Conservation (phyloP, 2,329 filamentous ascomycete species). For the Diaporthe capsici region DNA sequence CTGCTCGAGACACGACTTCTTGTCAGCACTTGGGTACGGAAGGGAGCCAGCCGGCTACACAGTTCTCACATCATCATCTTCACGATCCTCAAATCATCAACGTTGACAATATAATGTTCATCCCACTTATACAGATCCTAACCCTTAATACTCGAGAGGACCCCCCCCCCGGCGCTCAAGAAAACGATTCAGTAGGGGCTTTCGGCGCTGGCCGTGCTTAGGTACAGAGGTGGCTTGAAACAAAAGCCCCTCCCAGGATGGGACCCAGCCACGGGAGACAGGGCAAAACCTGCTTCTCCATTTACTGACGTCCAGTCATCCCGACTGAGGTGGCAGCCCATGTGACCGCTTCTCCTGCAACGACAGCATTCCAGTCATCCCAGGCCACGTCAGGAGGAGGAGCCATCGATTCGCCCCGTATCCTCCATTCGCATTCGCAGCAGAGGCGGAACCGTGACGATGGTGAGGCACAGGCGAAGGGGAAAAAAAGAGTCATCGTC, state of each 20-base stretch:
- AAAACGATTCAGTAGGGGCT: neutral
- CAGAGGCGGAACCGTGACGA: conserved; percentile 24
- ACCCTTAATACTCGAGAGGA: neutral
- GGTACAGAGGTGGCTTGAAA: conserved; percentile 35
- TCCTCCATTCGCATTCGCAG: conserved; percentile 16
- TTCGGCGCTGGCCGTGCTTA: conserved; percentile 22
- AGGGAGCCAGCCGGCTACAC: neutral
- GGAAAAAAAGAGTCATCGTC: conserved; percentile 35
- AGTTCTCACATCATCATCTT: conserved; percentile 13
- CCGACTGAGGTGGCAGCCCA: conserved; percentile 31
- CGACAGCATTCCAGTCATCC: conserved; percentile 29
- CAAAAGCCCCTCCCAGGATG: conserved; percentile 15
- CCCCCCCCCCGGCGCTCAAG: neutral
- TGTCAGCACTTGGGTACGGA: neutral
- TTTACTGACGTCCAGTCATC: conserved; percentile 37
- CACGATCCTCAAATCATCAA: neutral
- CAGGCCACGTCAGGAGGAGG: conserved; percentile 26
- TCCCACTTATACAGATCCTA: conserved; percentile 38
- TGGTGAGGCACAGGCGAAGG: neutral
- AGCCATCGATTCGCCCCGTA: neutral
- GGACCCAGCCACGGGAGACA: conserved; percentile 28
- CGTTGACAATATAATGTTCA: neutral
- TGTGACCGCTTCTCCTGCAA: conserved; percentile 24
- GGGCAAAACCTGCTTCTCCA: conserved; percentile 36
- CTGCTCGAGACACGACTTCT: neutral